Evolutionary conservation across 2,329 filamentous ascomycete genomes (phyloP), one percentile per base, ranked within the genome.

Genomic region (Epicoccum nigrum): DNA sequence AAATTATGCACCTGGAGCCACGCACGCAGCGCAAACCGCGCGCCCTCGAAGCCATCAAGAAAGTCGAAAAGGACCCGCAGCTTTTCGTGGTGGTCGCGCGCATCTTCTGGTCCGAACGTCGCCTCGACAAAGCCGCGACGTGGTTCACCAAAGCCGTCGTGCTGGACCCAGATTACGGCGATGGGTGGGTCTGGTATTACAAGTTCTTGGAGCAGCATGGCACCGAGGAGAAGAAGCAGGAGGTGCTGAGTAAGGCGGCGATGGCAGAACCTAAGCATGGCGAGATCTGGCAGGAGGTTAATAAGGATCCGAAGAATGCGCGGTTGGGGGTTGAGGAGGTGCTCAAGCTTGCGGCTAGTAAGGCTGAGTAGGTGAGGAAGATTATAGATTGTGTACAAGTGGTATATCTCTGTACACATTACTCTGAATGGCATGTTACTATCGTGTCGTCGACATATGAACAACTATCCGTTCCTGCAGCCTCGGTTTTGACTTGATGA

Each of bases 111-210:
- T 86, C 84, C 8, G 94, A 99, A 76, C 83, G 94, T 48, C 87
- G 88, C 69, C 81, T 99, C 19, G 94, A 97, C 62, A 96, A 97
- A 74, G 93, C 94, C 2, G 89, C 92, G 74, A 92, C 85, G 59
- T 99, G 94, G 94, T 99, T 99, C 73, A 92, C 97, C 76, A 96
- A 96, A 76, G 94, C 94, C 0, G 86, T 97, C 48, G 81, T 96
- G 45, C 79, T 94, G 11, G 92, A 99, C 67, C 85, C 87, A 28
- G 92, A 97, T 71, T 78, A 86, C 42, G 94, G 94, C 42, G 95
- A 99, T 77, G 89, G 86, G 9, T 99, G 95, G 95, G 93, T 92
- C 16, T 99, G 93, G 93, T 99, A 97, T 74, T 94, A 92, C 74
- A 92, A 93, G 73, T 99, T 97, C 72, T 70, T 97, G 59, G 72